Conservation (phyloP, 768 basidiomycete genomes). For the Tylopilus plumbeoviolaceoides region DNA sequence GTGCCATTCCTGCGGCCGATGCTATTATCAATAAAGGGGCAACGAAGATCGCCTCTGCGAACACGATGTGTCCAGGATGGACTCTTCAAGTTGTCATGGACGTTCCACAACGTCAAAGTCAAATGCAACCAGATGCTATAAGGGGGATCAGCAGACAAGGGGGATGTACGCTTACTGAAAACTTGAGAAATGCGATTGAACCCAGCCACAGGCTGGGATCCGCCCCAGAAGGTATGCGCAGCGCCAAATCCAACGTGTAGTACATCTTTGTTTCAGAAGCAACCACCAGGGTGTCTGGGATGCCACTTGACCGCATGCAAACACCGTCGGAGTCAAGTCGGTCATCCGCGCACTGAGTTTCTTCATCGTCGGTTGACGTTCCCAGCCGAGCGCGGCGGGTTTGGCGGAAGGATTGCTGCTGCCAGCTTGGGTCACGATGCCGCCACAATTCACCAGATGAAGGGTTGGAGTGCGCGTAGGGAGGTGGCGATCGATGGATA, state of each 20-base stretch:
- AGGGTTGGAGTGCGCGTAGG: too few species aligned
- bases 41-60: conserved; percentile 75
- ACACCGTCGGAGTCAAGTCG: too few species aligned
- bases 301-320: conserved; percentile 88
- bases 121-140: conserved; percentile 73
- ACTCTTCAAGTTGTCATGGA: conserved; percentile 67
- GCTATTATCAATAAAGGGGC: conserved; percentile 85
- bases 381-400: too few species aligned
- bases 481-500: too few species aligned
- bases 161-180: conserved; percentile 48
- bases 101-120: conserved; percentile 84
- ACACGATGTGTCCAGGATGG: conserved; percentile 76
- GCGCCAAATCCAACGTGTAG: conserved; percentile 72
- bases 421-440: too few species aligned
- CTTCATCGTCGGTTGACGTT: too few species aligned
- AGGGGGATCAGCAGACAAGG: neutral
- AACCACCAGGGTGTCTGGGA: conserved; percentile 79
- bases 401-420: too few species aligned
- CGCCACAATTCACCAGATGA: too few species aligned
- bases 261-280: conserved; percentile 75
- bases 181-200: conserved; percentile 64
- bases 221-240: conserved; percentile 54
- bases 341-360: too few species aligned
- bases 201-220: conserved; percentile 65
- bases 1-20: conserved; percentile 82